These are phyloP conservation scores for Cyberlindnera xishuangbannaensis DNA, from an alignment of 805 yeast genomes.

Conservation along the genomic window DNA sequence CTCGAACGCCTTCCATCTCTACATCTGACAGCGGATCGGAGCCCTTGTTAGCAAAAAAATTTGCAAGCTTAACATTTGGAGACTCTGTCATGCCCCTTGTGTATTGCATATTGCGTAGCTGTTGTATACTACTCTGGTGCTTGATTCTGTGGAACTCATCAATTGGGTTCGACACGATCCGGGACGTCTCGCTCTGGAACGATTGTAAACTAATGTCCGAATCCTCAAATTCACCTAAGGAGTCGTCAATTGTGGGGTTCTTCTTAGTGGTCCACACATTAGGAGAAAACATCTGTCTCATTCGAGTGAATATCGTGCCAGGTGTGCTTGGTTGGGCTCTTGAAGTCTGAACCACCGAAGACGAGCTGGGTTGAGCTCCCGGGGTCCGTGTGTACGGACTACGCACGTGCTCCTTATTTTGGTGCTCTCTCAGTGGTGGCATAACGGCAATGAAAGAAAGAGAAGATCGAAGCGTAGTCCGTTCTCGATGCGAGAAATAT, in stretches of 20 bases:
- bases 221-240: conserved; percentile 6
- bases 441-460: too few species aligned
- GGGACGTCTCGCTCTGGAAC: conserved; percentile 3
- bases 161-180: conserved; percentile 13
- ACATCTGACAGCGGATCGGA: conserved; percentile 63
- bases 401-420: too few species aligned
- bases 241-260: too few species aligned
- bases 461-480: too few species aligned
- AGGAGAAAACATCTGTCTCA: conserved; percentile 24
- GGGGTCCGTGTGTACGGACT: too few species aligned
- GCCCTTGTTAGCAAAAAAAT: conserved; percentile 72
- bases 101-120: conserved; percentile 1
- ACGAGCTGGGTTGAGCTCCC: too few species aligned
- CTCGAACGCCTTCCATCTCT: conserved; percentile 77
- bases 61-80: conserved; percentile 59
- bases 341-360: too few species aligned
- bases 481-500: too few species aligned
- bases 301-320: conserved; percentile 3
- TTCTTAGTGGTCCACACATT: too few species aligned
- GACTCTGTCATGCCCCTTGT: conserved; percentile 18
- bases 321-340: too few species aligned
- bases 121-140: conserved; percentile 4
- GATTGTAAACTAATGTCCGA: conserved; percentile 12
- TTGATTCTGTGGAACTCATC: conserved; percentile 16
- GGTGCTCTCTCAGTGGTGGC: too few species aligned